These are phyloP conservation scores for Microcera coccophila DNA, from an alignment of 2,329 filamentous ascomycete species.

Conservation along the genomic window DNA sequence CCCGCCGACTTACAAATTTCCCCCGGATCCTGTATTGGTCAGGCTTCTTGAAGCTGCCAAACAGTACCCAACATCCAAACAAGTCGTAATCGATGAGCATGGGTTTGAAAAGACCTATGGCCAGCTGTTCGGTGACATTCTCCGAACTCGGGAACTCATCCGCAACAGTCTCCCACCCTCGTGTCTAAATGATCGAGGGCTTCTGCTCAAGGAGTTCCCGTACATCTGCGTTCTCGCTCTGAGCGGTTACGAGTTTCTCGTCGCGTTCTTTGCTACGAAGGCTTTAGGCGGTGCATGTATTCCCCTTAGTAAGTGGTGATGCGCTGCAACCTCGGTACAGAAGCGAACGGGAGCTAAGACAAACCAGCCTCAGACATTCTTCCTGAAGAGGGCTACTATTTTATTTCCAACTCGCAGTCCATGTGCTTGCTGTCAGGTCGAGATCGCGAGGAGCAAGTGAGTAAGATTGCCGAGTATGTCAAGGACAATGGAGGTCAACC, in stretches of 20 bases:
- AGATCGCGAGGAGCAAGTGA: neutral
- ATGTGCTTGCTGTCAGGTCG: neutral
- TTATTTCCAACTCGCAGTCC: conserved; percentile 2
- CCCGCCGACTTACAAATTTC: neutral
- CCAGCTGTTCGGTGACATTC: conserved; percentile 18
- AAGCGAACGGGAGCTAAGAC: neutral
- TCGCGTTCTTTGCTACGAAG: conserved; percentile 20
- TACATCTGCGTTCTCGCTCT: conserved; percentile 13
- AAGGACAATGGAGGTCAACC: neutral
- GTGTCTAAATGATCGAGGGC: conserved; percentile 1
- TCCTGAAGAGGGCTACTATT: conserved; percentile 13
- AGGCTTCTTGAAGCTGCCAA: neutral
- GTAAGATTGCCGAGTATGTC: neutral
- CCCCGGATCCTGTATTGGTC: neutral
- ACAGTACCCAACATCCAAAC: neutral
- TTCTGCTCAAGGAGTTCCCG: conserved; percentile 6
- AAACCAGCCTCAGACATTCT: conserved; percentile 8
- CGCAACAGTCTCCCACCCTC: conserved; percentile 4
- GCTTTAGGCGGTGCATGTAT: conserved; percentile 16
- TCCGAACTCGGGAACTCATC: conserved; percentile 13
- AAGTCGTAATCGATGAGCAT: neutral
- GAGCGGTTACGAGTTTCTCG: conserved; percentile 23
- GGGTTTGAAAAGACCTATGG: conserved; percentile 19
- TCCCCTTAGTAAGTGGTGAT: conserved; percentile 8
- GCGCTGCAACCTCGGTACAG: too few species aligned